A percentile compares a stretch with the other conserved stretches of the same genome.
phyloP scores from a whole-genome alignment of 2,329 filamentous ascomycete genomes.

The Clonostachys rosea region DNA sequence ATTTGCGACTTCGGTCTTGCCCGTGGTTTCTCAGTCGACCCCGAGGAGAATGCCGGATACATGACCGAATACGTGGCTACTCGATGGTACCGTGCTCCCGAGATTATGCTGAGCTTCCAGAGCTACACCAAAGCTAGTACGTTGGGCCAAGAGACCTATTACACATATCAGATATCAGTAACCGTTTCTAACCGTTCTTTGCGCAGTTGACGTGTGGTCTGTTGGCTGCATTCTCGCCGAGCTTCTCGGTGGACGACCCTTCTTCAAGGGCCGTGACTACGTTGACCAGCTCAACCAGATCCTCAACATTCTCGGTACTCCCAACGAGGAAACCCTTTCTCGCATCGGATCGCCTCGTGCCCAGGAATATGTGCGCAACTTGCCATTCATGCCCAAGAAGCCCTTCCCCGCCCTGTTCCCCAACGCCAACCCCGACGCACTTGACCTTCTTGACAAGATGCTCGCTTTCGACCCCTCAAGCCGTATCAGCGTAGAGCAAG shows the following conservation, averaged over 20 bases:
- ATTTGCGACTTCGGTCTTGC: constrained; percentile 98
- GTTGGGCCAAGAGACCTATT: constrained; percentile 32
- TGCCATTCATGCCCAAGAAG: constrained; percentile 92
- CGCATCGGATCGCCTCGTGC: constrained; percentile 94
- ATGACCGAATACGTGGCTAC: constrained; percentile 99
- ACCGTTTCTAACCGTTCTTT: background rate
- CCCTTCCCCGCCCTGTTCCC: constrained; percentile 86
- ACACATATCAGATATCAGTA: background rate
- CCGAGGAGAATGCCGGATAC: constrained; percentile 97
- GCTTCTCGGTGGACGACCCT: constrained; percentile 89
- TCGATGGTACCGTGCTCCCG: constrained; percentile 89
- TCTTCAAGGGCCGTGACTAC: constrained; percentile 99
- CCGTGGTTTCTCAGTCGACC: constrained; percentile 93
- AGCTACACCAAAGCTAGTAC: constrained; percentile 99
- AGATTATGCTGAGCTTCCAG: constrained; percentile 99
- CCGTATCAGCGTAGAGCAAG: constrained; percentile 90
- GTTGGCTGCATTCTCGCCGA: constrained; percentile 97
- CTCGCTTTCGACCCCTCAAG: constrained; percentile 92
- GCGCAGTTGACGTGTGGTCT: constrained; percentile 93
- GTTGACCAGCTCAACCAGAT: constrained; percentile 99
- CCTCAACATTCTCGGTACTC: constrained; percentile 93
- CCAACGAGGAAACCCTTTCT: constrained; percentile 88
- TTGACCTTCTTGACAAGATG: constrained; percentile 95
- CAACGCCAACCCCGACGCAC: constrained; percentile 89
- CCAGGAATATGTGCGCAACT: constrained; percentile 96